Percentiles rank a stretch among this genome's conserved stretches.
Conservation (phyloP, 2,329 filamentous ascomycete species). For the Zymoseptoria pseudotritici region DNA sequence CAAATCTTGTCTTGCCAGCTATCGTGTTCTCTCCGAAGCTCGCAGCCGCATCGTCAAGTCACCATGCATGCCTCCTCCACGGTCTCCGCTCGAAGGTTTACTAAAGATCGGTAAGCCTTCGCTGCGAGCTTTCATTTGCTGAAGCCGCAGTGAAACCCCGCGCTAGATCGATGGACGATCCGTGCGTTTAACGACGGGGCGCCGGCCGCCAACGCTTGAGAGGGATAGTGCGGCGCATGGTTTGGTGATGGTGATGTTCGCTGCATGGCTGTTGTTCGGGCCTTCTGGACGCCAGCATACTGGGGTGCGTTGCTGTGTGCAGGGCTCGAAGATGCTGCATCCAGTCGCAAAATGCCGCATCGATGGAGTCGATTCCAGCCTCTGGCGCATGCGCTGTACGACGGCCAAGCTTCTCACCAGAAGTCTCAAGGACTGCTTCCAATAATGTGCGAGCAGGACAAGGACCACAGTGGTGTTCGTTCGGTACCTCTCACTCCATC, state of each 20-base stretch:
- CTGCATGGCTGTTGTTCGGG: not conserved
- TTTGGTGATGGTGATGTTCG: not conserved
- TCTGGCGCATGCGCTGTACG: not conserved
- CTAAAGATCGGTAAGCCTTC: not conserved
- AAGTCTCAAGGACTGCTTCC: not conserved
- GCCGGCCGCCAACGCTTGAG: not conserved
- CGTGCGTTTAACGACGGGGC: not conserved
- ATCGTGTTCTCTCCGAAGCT: not conserved
- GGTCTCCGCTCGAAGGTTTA: not conserved
- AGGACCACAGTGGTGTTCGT: not conserved
- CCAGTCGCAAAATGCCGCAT: not conserved
- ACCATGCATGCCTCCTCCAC: not conserved
- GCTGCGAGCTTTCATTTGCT: conserved; percentile 1
- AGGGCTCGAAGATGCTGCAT: not conserved
- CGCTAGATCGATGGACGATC: not conserved
- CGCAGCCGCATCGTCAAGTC: not conserved
- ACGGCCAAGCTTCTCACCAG: not conserved
- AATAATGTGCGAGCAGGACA: not conserved
- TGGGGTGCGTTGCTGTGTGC: not conserved
- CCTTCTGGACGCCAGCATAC: not conserved
- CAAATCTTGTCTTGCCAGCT: not conserved
- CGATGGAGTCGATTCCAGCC: not conserved
- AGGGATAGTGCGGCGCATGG: not conserved
- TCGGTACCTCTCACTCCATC: not conserved
- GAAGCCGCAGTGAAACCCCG: not conserved